phyloP scores from a whole-genome alignment of 2,329 filamentous ascomycete genomes.

The Colletotrichum sp. region DNA sequence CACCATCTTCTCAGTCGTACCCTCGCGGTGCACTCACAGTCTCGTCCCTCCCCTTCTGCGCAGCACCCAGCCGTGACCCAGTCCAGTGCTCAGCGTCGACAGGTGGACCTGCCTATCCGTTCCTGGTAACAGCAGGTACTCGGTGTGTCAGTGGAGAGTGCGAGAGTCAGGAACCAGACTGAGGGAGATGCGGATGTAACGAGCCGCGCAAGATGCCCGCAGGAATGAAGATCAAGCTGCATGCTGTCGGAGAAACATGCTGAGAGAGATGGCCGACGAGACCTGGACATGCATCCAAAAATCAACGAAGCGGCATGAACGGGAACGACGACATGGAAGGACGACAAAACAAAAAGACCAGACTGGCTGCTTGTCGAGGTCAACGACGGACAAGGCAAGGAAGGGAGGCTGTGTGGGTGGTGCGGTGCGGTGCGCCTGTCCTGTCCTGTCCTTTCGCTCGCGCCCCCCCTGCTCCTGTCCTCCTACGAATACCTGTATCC shows the following conservation, averaged over 20 bases:
- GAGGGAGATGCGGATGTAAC: background rate
- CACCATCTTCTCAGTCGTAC: background rate
- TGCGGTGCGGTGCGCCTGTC: background rate
- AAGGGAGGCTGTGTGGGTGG: background rate
- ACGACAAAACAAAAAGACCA: background rate
- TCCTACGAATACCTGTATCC: background rate
- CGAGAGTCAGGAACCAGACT: background rate
- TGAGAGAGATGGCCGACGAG: background rate
- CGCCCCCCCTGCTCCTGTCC: background rate
- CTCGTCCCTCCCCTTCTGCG: background rate
- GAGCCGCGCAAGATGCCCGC: background rate
- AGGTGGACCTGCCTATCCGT: background rate
- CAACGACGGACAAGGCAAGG: background rate
- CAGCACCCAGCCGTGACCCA: background rate
- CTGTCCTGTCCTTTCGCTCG: background rate
- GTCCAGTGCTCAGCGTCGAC: background rate
- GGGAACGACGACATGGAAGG: background rate
- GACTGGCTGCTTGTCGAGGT: background rate
- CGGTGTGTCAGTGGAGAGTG: background rate
- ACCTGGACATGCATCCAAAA: background rate
- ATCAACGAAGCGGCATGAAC: background rate
- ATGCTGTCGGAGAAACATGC: background rate
- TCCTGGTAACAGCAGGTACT: background rate
- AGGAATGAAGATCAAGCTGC: background rate
- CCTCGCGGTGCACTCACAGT: background rate